Evolutionary conservation across 1,284 basidiomycete species (phyloP), one percentile per base, ranked within the genome.

Genomic region (Afroboletus lepidellus): DNA sequence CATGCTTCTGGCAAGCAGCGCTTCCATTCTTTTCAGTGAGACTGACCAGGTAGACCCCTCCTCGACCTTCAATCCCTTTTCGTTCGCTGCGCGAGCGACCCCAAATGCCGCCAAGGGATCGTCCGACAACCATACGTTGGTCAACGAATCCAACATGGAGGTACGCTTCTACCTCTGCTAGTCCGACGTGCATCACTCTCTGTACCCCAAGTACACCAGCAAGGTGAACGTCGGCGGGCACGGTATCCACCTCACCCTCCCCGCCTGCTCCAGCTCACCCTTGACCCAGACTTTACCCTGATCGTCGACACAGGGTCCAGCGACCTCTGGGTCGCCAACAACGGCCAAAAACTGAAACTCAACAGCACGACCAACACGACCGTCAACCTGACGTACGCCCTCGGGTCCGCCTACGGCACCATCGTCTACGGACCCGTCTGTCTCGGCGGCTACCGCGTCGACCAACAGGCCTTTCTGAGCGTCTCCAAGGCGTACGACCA

Each of bases 1-100:
- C 48, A 52, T 60, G 64, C 66, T 66, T 70, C 64, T 67, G 64
- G 64, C 55, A 69, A 69, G 67, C 66, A 49, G 53, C 55, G 63
- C 65, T 24, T 55, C 55, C 51, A 18, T 50, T 50, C 63, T 61
- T 45, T 56, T 48, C 16, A 36, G 3, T 18, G 30, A 49, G 32
- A 46, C 20, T 3, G 33, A 45, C 34, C 16, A 20, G 34, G 15
- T 41, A 18, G 33, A 42, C 18, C 8, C 52, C 27, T 45, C 46
- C n/a, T 16, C 55, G 16, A 34, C 53, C 20, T 48, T 64, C 25
- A 53, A 18, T 20, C 53, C 58, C 13, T 41, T 69, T 27, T 56
- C 66, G 2, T 65, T 65, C 46, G 33, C 48, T 12, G 66, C 58
- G 1, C 50, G 45, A 46, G 47, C 54, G 24, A 60, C 58, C 7